phyloP scores from a whole-genome alignment of 2,329 filamentous ascomycete genomes.

The Knufia fluminis region DNA sequence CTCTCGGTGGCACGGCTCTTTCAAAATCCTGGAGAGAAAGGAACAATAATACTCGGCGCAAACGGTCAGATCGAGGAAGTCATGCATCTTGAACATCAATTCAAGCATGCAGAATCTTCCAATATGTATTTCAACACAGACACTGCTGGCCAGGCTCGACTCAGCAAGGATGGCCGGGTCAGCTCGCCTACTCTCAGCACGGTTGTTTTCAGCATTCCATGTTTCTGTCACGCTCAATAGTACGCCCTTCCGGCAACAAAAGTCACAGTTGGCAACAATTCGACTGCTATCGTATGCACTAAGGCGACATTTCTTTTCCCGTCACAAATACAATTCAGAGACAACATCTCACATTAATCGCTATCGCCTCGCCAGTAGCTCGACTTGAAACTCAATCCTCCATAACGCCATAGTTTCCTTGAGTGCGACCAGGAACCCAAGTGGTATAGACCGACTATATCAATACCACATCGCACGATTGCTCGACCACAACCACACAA shows the following conservation, averaged over 20 bases:
- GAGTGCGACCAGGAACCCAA: neutral
- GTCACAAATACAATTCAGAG: constrained; percentile 6
- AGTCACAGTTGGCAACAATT: constrained; percentile 10
- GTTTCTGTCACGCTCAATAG: constrained; percentile 9
- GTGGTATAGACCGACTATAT: neutral
- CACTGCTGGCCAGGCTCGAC: constrained; percentile 3
- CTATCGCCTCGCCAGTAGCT: constrained; percentile 9
- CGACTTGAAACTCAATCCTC: constrained; percentile 2
- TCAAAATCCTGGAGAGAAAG: neutral
- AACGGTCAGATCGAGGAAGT: neutral
- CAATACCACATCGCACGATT: neutral
- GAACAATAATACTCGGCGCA: constrained; percentile 3
- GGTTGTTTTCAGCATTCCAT: constrained; percentile 7
- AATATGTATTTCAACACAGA: constrained; percentile 7
- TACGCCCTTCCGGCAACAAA: constrained; percentile 10
- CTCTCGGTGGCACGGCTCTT: constrained; percentile 4
- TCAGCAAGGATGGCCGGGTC: constrained; percentile 1
- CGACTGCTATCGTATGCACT: constrained; percentile 9
- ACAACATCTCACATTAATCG: constrained; percentile 4
- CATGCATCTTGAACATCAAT: neutral
- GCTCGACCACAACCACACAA: neutral
- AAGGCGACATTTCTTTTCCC: neutral
- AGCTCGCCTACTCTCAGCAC: constrained; percentile 1
- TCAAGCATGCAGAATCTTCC: neutral
- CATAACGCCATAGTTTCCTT: constrained; percentile 4